These are phyloP conservation scores for Suillus americanus DNA, from an alignment of 768 basidiomycete genomes.

Conservation along the genomic window DNA sequence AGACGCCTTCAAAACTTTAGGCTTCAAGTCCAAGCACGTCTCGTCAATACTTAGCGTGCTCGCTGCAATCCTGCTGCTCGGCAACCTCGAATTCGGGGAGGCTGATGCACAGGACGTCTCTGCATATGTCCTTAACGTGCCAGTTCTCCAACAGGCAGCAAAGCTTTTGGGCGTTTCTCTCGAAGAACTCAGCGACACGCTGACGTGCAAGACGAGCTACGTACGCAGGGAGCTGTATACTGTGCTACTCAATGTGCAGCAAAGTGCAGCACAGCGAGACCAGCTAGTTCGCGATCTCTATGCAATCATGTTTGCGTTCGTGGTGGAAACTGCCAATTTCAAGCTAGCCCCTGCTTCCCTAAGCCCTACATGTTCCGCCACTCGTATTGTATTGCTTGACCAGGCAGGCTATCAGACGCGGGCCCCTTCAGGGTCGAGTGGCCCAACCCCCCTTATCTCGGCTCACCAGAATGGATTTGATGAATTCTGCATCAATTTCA, in stretches of 20 bases:
- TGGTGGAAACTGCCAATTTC: constrained; percentile 64
- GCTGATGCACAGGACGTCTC: constrained; percentile 54
- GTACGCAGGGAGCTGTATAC: constrained; percentile 60
- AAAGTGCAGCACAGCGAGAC: constrained; percentile 54
- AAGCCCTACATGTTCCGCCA: constrained; percentile 37
- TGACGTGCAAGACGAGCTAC: constrained; percentile 59
- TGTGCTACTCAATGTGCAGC: constrained; percentile 50
- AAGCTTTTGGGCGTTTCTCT: constrained; percentile 49
- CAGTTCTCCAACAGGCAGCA: constrained; percentile 49
- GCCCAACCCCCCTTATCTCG: constrained; percentile 51
- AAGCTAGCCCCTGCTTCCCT: constrained; percentile 46
- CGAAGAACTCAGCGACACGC: constrained; percentile 52
- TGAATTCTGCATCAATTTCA: constrained; percentile 62
- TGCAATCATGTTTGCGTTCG: constrained; percentile 60
- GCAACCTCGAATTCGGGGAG: constrained; percentile 59
- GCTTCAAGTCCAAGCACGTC: constrained; percentile 62
- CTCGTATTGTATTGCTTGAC: constrained; percentile 55
- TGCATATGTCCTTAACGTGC: constrained; percentile 46
- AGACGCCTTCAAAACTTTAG: constrained; percentile 52
- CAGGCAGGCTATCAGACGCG: constrained; percentile 58
- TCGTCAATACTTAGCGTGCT: constrained; percentile 54
- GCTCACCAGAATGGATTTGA: constrained; percentile 58
- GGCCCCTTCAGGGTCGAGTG: constrained; percentile 39
- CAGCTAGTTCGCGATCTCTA: constrained; percentile 58
- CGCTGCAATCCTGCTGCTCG: constrained; percentile 53